Evolutionary conservation across 805 yeast genomes (phyloP).

Genomic region (Candida endomychidarum): DNA sequence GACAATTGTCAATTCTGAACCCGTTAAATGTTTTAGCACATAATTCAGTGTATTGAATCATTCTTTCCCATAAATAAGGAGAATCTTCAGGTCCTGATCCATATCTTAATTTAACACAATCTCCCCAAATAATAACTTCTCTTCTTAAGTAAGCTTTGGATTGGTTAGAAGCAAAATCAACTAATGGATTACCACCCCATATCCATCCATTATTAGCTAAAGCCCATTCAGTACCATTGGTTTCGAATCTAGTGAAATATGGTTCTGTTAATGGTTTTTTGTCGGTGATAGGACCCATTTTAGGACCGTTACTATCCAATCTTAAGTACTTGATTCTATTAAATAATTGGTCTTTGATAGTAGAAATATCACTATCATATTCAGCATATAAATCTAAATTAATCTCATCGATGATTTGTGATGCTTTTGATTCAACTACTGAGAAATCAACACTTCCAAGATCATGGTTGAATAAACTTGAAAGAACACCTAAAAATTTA

Average conservation of each 20-base stretch:
- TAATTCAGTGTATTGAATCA: constrained; percentile 70
- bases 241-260: constrained; percentile 75
- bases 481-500: constrained; percentile 54
- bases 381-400: constrained; percentile 69
- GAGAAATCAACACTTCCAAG: constrained; percentile 23
- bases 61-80: constrained; percentile 85
- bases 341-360: constrained; percentile 65
- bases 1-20: constrained; percentile 92
- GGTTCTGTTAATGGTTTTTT: constrained; percentile 72
- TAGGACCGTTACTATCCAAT: constrained; percentile 80
- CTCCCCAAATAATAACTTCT: constrained; percentile 97
- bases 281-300: constrained; percentile 57
- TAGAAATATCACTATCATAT: constrained; percentile 71
- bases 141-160: constrained; percentile 83
- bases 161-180: constrained; percentile 83
- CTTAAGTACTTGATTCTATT: constrained; percentile 78
- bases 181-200: constrained; percentile 94
- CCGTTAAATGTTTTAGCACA: constrained; percentile 81
- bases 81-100: constrained; percentile 79
- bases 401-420: constrained; percentile 67
- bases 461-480: constrained; percentile 19
- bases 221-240: constrained; percentile 58
- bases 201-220: constrained; percentile 98
- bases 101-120: constrained; percentile 89
- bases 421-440: constrained; percentile 37